These are phyloP conservation scores for Claviceps lovelessii DNA, from an alignment of 2,329 filamentous ascomycete species.

Conservation along the genomic window DNA sequence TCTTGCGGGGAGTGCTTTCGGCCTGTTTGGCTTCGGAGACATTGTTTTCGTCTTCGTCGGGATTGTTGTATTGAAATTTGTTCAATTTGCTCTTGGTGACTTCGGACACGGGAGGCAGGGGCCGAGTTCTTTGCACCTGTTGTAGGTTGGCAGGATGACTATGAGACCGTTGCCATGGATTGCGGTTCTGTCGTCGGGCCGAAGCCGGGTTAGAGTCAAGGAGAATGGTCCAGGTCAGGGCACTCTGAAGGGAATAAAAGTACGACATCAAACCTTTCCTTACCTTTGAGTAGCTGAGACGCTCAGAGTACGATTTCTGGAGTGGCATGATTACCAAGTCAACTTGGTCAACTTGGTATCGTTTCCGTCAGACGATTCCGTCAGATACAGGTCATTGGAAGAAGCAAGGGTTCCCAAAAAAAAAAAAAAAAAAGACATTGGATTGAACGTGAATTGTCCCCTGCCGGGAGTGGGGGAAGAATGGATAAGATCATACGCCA, in stretches of 20 bases:
- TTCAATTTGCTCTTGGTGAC: conserved; percentile 47
- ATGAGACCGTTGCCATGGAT: conserved; percentile 40
- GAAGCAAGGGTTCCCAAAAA: not conserved
- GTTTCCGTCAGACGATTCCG: conserved; percentile 4
- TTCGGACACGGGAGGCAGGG: conserved; percentile 38
- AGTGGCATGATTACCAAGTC: conserved; percentile 20
- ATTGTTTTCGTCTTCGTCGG: conserved; percentile 8
- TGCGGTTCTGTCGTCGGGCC: conserved; percentile 19
- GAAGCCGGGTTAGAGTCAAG: not conserved
- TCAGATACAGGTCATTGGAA: not conserved
- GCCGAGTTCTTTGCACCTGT: conserved; percentile 20
- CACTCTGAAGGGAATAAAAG: not conserved
- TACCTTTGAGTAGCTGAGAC: conserved; percentile 20
- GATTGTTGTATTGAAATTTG: conserved; percentile 34
- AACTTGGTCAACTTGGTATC: not conserved
- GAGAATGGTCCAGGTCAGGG: not conserved
- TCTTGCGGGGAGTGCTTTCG: conserved; percentile 4
- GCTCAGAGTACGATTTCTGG: conserved; percentile 28
- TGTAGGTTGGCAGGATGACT: conserved; percentile 31
- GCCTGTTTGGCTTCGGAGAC: conserved; percentile 6
- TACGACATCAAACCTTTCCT: conserved; percentile 8
- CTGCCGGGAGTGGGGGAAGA: not conserved
- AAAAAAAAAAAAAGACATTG: not conserved
- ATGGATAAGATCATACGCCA: not conserved
- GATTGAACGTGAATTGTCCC: not conserved